These are phyloP conservation scores for Ampelocalamus luodianensis DNA, from an alignment of 176 grass and related monocot species.

Conservation along the genomic window DNA sequence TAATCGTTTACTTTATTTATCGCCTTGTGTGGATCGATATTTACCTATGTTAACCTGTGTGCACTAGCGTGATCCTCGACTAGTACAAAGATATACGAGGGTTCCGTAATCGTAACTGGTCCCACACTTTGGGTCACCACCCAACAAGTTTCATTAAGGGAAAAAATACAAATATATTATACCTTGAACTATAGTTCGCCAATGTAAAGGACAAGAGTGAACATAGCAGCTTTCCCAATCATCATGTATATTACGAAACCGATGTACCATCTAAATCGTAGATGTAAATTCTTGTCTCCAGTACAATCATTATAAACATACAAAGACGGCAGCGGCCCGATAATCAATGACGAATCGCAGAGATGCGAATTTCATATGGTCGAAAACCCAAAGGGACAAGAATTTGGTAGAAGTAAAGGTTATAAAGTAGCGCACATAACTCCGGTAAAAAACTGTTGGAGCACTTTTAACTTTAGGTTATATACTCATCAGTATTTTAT, in stretches of 20 bases:
- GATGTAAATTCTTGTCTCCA: conserved; percentile 90
- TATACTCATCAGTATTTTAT: not conserved
- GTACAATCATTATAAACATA: conserved; percentile 73
- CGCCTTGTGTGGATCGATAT: too few relatives aligned
- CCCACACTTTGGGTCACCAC: conserved; percentile 9
- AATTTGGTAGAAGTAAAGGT: conserved; percentile 6
- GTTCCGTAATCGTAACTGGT: too few relatives aligned
- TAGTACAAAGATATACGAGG: too few relatives aligned
- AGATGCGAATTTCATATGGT: conserved; percentile 36
- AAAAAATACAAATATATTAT: conserved; percentile 40
- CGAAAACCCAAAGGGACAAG: conserved; percentile 26
- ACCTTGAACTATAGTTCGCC: conserved; percentile 68
- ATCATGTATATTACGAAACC: conserved; percentile 88
- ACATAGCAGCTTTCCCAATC: conserved; percentile 79
- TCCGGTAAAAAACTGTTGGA: not conserved
- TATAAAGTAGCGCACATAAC: not conserved
- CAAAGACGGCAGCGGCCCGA: conserved; percentile 71
- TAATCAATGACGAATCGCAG: conserved; percentile 69
- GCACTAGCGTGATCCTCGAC: too few relatives aligned
- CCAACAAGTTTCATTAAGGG: conserved; percentile 19
- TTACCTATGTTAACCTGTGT: too few relatives aligned
- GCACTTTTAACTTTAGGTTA: conserved; percentile 14
- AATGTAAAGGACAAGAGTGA: conserved; percentile 76
- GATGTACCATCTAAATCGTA: conserved; percentile 91
- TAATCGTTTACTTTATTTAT: too few relatives aligned